Evolutionary conservation across 2,329 filamentous ascomycete species (phyloP), one percentile per base, ranked within the genome.

Genomic region (Furcasterigmium sp.): DNA sequence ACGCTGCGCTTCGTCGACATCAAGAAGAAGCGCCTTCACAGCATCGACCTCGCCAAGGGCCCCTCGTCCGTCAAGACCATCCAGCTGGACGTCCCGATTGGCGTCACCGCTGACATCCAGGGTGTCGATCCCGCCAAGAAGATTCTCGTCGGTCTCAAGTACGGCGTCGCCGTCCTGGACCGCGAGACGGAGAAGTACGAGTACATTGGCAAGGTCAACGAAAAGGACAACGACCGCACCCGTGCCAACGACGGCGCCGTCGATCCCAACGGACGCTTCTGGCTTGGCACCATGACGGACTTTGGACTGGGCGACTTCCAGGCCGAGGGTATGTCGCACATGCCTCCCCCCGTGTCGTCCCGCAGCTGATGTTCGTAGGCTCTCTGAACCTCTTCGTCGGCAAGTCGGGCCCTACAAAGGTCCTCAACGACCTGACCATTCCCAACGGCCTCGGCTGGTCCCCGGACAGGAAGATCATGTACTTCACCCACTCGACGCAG

Each of bases 381-480:
- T 75, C 82, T 11, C 71, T 95, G 15, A 86, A 85, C 66, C 76
- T 85, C 45, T 83, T 95, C 55, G 76, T 84, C 58, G 70, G 74
- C 13, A 75, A 82, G 56, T 67, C 79, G 39, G 71, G 69, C 21
- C 70, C 84, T 49, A 74, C 78, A 26, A 73, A 76, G 29, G 70
- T 86, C 50, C 71, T 85, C 46, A 68, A 76, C 42, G 69, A 72
- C 40, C 75, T 94, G 53, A 84, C 76, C 26, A 94, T 95, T 53
- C 90, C 91, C 44, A 95, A 95, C 66, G 84, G 86, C 39, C 81
- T 91, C 39, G 84, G 85, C 51, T 95, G 87, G 86, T 90, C 86
- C 34, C 72, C 74, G 11, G 79, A 85, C 57, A 72, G 79, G 55
- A 79, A 78, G 59, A 88, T 75, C 44, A 82, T 93, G 75, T 95